Evolutionary conservation across 1,139 yeast genomes (phyloP).

Genomic region (Saccharomyces hybrid): DNA sequence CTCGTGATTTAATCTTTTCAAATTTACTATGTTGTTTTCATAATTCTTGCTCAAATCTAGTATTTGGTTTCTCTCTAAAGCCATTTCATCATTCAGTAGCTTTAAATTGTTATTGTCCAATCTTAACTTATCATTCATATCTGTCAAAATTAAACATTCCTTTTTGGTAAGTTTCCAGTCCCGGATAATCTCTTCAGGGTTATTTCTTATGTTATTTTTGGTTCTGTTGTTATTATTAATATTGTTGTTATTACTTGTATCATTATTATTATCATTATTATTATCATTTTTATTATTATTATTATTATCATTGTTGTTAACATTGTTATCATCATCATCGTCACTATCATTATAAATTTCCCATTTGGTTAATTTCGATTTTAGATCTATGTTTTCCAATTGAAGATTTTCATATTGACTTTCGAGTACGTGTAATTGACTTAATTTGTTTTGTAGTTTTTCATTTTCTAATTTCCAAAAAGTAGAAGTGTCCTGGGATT

Average conservation of each 20-base stretch:
- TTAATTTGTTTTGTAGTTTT: conserved; percentile 37
- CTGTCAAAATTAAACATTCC: conserved; percentile 36
- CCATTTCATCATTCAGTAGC: conserved; percentile 31
- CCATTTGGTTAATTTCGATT: conserved; percentile 31
- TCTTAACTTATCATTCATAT: conserved; percentile 33
- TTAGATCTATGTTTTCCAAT: conserved; percentile 43
- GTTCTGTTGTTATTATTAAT: conserved; percentile 9
- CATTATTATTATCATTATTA: conserved; percentile 13
- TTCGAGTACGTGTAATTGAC: conserved; percentile 39
- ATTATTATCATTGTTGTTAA: conserved; percentile 1
- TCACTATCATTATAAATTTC: conserved; percentile 25
- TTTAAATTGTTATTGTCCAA: conserved; percentile 28
- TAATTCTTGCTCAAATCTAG: conserved; percentile 28
- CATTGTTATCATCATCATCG: conserved; percentile 16
- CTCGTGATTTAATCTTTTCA: conserved; percentile 35
- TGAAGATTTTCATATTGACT: conserved; percentile 45
- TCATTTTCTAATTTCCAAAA: conserved; percentile 47
- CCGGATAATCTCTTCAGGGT: conserved; percentile 33
- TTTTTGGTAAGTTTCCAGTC: conserved; percentile 35
- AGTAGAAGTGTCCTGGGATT: conserved; percentile 40
- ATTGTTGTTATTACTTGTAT: conserved; percentile 17
- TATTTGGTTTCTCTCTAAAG: conserved; percentile 33
- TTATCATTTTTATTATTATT: conserved; percentile 24
- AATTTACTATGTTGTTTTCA: conserved; percentile 32
- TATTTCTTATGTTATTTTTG: background rate